phyloP scores from a whole-genome alignment of 2,329 filamentous ascomycete species.

The Fusarium sp. region DNA sequence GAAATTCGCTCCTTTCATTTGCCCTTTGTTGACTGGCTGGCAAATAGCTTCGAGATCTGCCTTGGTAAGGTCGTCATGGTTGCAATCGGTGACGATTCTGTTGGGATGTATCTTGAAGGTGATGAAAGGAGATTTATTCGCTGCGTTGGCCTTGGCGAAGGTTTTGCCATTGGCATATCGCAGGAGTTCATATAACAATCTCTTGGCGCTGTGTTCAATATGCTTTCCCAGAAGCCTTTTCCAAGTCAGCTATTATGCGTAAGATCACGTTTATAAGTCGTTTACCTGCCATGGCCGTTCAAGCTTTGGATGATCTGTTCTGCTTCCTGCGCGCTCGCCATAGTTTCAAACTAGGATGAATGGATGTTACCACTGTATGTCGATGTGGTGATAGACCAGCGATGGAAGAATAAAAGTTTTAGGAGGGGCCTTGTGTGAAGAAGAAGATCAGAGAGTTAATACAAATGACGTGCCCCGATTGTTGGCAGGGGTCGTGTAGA shows the following conservation, averaged over 20 bases:
- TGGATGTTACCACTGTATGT: neutral
- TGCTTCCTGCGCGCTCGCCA: conserved; percentile 1
- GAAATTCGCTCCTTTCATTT: conserved; percentile 31
- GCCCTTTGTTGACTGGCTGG: neutral
- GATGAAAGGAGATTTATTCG: conserved; percentile 13
- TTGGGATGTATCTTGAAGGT: conserved; percentile 23
- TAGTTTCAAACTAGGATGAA: neutral
- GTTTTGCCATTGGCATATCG: conserved; percentile 23
- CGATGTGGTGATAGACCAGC: neutral
- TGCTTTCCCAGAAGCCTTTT: conserved; percentile 13
- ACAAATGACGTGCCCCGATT: neutral
- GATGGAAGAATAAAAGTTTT: neutral
- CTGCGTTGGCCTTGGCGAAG: conserved; percentile 12
- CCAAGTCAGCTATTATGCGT: neutral
- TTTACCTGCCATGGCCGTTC: neutral
- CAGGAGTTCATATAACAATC: conserved; percentile 37
- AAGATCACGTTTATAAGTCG: neutral
- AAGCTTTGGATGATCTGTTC: conserved; percentile 8
- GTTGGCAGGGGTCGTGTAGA: neutral
- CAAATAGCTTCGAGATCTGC: conserved; percentile 30
- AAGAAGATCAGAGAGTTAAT: neutral
- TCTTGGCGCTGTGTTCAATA: conserved; percentile 20
- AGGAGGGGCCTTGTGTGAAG: rapidly evolving
- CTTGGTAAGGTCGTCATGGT: conserved; percentile 28
- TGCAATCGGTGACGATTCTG: conserved; percentile 30